phyloP scores from a whole-genome alignment of 768 basidiomycete genomes.

The Pulveroboletus frians region DNA sequence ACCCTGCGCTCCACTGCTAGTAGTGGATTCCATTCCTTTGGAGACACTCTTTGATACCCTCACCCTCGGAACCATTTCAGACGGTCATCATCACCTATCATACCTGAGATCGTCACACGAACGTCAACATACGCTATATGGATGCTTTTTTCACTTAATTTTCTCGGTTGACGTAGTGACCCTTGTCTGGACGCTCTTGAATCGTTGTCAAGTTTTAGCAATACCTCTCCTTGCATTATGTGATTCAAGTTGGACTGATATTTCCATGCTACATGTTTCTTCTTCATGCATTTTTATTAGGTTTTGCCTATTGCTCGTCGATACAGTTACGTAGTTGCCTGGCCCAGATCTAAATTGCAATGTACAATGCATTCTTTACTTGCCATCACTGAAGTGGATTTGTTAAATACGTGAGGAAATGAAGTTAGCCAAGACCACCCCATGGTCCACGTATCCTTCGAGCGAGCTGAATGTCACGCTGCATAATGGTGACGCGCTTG shows the following conservation, averaged over 20 bases:
- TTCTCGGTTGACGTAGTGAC: neutral
- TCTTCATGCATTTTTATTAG: constrained; percentile 9
- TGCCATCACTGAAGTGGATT: neutral
- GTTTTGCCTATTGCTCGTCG: constrained; percentile 7
- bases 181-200: constrained; percentile 17
- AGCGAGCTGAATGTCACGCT: constrained; percentile 93
- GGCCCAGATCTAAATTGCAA: constrained; percentile 20
- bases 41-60: constrained; percentile 28
- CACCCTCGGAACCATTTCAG: constrained; percentile 13
- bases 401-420: neutral
- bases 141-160: constrained; percentile 23
- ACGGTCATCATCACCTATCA: constrained; percentile 14
- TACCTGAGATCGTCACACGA: constrained; percentile 9
- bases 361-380: constrained; percentile 26
- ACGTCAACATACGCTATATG: constrained; percentile 19
- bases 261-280: constrained; percentile 9
- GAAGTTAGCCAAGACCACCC: constrained; percentile 58
- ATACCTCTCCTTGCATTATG: constrained; percentile 10
- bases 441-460: constrained; percentile 90
- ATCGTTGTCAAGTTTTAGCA: constrained; percentile 9
- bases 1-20: constrained; percentile 9
- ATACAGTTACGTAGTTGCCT: constrained; percentile 8
- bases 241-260: constrained; percentile 13
- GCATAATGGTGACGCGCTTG: constrained; percentile 97
- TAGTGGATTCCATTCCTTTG: constrained; percentile 16